Percentiles rank a stretch among this genome's conserved stretches.
phyloP scores from a whole-genome alignment of 2,329 filamentous ascomycete species.

The Fusarium pseudoanthophilum region DNA sequence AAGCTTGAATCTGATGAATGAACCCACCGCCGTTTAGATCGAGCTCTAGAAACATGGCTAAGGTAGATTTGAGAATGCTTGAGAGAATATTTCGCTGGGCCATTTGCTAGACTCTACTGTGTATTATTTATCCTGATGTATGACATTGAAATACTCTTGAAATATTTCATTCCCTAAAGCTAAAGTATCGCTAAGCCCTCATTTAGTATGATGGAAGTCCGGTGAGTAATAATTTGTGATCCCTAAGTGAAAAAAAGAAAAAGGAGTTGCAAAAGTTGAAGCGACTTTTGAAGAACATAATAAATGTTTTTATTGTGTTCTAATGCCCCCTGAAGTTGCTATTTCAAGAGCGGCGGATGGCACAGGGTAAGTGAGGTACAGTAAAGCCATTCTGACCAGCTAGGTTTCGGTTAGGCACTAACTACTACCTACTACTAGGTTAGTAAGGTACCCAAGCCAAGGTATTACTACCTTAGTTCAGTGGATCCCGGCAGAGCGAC shows the following conservation, averaged over 20 bases:
- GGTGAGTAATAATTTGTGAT: not conserved
- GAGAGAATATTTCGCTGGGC: too few species aligned
- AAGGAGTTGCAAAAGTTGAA: not conserved
- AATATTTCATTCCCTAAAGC: too few species aligned
- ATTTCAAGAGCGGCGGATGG: not conserved
- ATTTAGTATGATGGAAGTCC: not conserved
- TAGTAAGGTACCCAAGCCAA: too few species aligned
- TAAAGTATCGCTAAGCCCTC: not conserved
- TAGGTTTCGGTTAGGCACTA: not conserved
- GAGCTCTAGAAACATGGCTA: not conserved
- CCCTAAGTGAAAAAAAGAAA: not conserved
- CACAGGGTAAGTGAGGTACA: slow-evolving; percentile 4
- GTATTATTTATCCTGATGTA: too few species aligned
- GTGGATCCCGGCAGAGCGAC: not conserved
- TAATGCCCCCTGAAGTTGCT: not conserved
- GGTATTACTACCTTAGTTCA: not conserved
- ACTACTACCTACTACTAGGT: too few species aligned
- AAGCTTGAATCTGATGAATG: not conserved
- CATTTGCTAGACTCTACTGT: not conserved
- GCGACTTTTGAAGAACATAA: not conserved
- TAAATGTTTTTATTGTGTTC: not conserved
- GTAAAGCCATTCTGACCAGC: not conserved
- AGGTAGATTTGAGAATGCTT: not conserved
- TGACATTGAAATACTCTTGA: not conserved
- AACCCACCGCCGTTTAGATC: not conserved